phyloP scores from a whole-genome alignment of 2,329 filamentous ascomycete species.

The Chaetomiaceae sp. region DNA sequence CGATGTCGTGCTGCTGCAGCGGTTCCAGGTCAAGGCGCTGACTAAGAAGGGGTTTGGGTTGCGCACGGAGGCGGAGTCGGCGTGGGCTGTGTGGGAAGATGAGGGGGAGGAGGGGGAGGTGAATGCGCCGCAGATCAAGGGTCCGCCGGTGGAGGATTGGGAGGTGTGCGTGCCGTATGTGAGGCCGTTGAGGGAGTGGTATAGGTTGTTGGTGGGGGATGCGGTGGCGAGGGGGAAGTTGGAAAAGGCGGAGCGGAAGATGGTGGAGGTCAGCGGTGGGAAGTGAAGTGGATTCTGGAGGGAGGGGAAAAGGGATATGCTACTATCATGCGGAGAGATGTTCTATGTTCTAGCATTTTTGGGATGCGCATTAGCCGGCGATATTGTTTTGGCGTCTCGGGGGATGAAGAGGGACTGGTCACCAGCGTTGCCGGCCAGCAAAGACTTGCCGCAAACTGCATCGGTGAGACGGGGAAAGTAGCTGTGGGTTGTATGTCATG shows the following conservation, averaged over 20 bases:
- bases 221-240: slow-evolving; percentile 41
- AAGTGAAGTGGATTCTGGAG: not conserved
- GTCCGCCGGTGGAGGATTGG: slow-evolving; percentile 53
- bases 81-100: slow-evolving; percentile 50
- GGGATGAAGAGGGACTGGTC: too few species aligned
- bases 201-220: slow-evolving; percentile 37
- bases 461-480: too few species aligned
- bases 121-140: slow-evolving; percentile 48
- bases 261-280: slow-evolving; percentile 17
- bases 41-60: slow-evolving; percentile 51
- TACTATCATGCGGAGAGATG: too few species aligned
- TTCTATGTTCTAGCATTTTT: too few species aligned
- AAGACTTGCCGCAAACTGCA: too few species aligned
- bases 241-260: slow-evolving; percentile 40
- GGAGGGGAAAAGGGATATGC: not conserved
- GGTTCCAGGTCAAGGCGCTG: slow-evolving; percentile 49
- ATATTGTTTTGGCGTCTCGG: too few species aligned
- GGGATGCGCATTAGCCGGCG: too few species aligned
- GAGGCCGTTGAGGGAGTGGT: slow-evolving; percentile 44
- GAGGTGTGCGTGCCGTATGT: slow-evolving; percentile 46
- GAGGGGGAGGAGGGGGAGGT: not conserved
- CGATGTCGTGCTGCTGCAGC: slow-evolving; percentile 52
- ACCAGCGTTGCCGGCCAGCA: too few species aligned
- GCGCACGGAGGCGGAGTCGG: slow-evolving; percentile 47
- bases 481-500: too few species aligned